These are phyloP conservation scores for Leccinum subspadiceum DNA, from an alignment of 1,284 basidiomycete species.

Conservation along the genomic window DNA sequence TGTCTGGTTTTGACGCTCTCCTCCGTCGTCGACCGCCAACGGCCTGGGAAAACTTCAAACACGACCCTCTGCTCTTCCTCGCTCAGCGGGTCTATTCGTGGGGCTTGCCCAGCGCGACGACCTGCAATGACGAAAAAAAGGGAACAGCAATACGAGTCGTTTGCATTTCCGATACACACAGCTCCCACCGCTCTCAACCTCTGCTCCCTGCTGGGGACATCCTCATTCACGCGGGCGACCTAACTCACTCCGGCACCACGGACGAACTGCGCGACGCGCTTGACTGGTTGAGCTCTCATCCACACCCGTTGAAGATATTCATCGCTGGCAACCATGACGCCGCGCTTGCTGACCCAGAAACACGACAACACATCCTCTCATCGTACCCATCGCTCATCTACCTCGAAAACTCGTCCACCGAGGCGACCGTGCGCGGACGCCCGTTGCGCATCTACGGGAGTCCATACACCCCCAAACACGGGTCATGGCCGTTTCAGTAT, in stretches of 20 bases:
- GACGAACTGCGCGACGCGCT: conserved; percentile 8
- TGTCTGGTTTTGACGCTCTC: too few relatives aligned
- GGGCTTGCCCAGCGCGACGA: background rate
- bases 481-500: conserved; percentile 14
- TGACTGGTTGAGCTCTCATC: conserved; percentile 9
- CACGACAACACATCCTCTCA: conserved; percentile 1
- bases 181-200: conserved; percentile 4
- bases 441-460: conserved; percentile 22
- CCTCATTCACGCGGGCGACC: conserved; percentile 10
- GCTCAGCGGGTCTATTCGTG: conserved; percentile 7
- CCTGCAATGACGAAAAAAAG: background rate
- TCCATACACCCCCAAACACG: conserved; percentile 22
- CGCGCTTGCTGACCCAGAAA: conserved; percentile 5
- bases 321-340: conserved; percentile 13
- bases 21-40: too few relatives aligned
- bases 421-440: conserved; percentile 15
- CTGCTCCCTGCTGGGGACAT: conserved; percentile 9
- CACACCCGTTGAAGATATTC: conserved; percentile 10
- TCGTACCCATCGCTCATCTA: conserved; percentile 7
- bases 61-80: conserved; percentile 9
- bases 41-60: conserved; percentile 6
- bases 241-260: conserved; percentile 7
- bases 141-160: conserved; percentile 4
- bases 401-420: conserved; percentile 7
- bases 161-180: conserved; percentile 12